Evolutionary conservation across 202 grass and related monocot species (phyloP).

Genomic region (Hordeum pubiflorum): DNA sequence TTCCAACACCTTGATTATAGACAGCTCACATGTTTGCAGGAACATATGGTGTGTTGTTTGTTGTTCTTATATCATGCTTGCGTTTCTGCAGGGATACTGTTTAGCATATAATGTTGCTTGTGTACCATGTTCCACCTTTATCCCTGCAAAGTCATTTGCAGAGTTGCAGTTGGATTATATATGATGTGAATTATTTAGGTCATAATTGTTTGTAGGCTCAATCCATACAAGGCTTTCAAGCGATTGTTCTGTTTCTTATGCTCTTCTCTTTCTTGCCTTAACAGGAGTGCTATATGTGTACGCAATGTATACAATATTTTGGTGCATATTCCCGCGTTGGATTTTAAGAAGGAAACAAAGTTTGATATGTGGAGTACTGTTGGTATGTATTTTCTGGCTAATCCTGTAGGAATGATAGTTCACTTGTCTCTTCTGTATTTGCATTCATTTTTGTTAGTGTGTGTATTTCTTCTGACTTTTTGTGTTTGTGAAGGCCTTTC

Average conservation of each 20-base stretch:
- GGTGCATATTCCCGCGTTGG: constrained; percentile 45
- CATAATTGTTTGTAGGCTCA: neutral
- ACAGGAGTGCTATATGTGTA: constrained; percentile 41
- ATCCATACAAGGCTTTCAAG: neutral
- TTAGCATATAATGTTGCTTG: neutral
- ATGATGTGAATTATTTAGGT: neutral
- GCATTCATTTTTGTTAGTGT: neutral
- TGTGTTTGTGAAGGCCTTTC: constrained; percentile 48
- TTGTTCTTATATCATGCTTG: neutral
- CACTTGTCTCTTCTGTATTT: neutral
- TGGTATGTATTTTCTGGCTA: constrained; percentile 40
- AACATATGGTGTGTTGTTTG: neutral
- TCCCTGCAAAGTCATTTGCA: constrained; percentile 1
- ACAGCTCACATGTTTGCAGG: neutral
- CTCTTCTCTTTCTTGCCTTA: constrained; percentile 20
- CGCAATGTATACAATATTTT: constrained; percentile 60
- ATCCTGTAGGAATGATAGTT: neutral
- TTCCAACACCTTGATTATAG: neutral
- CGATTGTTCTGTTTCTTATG: constrained; percentile 8
- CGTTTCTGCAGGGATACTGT: neutral
- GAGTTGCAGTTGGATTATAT: neutral
- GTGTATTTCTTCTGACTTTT: neutral
- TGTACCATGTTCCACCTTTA: neutral
- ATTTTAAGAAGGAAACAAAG: constrained; percentile 48
- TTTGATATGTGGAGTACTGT: constrained; percentile 70